Percentiles rank a stretch among this genome's conserved stretches.
These are phyloP conservation scores for Penicillium sp. DNA, from an alignment of 2,329 filamentous ascomycete genomes.

Conservation along the genomic window DNA sequence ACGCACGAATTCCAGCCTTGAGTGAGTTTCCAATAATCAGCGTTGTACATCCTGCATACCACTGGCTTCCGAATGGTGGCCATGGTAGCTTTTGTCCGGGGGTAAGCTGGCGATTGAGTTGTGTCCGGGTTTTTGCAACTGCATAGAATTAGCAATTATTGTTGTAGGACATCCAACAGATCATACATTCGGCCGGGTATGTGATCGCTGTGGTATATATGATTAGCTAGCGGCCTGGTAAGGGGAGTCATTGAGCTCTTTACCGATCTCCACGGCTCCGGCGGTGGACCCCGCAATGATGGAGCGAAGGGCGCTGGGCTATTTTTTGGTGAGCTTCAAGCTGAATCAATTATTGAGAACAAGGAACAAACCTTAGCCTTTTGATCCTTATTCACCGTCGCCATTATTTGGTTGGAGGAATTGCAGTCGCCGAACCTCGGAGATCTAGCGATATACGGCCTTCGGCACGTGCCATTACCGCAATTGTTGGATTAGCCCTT, in stretches of 20 bases:
- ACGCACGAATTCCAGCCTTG: constrained; percentile 89
- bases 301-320: constrained; percentile 80
- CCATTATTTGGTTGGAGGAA: constrained; percentile 27
- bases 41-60: constrained; percentile 98
- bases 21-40: constrained; percentile 94
- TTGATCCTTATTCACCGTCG: constrained; percentile 34
- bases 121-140: constrained; percentile 93
- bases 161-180: background rate
- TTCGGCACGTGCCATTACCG: constrained; percentile 15
- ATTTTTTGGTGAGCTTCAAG: constrained; percentile 36
- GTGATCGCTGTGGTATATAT: constrained; percentile 63
- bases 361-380: constrained; percentile 33
- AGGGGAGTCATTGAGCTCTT: constrained; percentile 22
- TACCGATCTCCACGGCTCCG: constrained; percentile 90
- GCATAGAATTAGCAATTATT: constrained; percentile 8
- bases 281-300: constrained; percentile 91
- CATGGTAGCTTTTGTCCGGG: constrained; percentile 85
- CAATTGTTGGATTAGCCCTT: background rate
- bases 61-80: constrained; percentile 89
- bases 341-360: background rate
- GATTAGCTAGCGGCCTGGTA: constrained; percentile 21
- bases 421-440: constrained; percentile 12
- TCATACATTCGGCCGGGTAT: constrained; percentile 86
- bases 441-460: constrained; percentile 14
- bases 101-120: constrained; percentile 81